Evolutionary conservation across 768 basidiomycete species (phyloP).

Genomic region (Tremella yokohamensis): DNA sequence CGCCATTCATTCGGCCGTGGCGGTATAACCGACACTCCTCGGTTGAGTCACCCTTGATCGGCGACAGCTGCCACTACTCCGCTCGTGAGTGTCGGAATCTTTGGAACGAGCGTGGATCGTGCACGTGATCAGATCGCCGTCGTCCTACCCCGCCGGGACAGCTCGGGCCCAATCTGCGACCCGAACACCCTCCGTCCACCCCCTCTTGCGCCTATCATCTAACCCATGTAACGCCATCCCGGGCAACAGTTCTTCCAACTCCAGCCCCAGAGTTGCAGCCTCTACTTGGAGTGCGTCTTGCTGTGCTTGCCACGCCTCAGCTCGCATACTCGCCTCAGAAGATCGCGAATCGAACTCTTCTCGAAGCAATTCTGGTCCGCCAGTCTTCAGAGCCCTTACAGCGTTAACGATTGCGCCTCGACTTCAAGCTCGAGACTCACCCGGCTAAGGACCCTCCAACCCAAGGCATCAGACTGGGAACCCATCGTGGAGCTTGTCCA

Average conservation of each 20-base stretch:
- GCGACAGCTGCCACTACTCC: no score
- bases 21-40: no score
- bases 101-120: slow-evolving; percentile 3
- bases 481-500: slow-evolving; percentile 83
- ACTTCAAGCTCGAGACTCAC: slow-evolving; percentile 54
- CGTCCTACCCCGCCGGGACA: slow-evolving; percentile 3
- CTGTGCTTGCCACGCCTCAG: slow-evolving; percentile 53
- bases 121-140: neutral
- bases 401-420: slow-evolving; percentile 1
- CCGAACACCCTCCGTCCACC: slow-evolving; percentile 28
- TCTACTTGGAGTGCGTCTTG: slow-evolving; percentile 23
- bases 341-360: slow-evolving; percentile 75
- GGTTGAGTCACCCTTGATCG: no score
- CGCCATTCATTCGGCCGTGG: no score
- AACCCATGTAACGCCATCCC: slow-evolving; percentile 28
- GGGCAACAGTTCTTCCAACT: slow-evolving; percentile 33
- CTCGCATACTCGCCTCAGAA: slow-evolving; percentile 14
- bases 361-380: slow-evolving; percentile 72
- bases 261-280: slow-evolving; percentile 25
- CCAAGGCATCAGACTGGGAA: slow-evolving; percentile 78
- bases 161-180: slow-evolving; percentile 30
- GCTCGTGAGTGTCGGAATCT: no score
- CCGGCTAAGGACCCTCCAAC: slow-evolving; percentile 90
- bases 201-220: slow-evolving; percentile 21
- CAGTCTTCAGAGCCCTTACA: slow-evolving; percentile 74